Evolutionary conservation across 192 early-diverging fungal species (phyloP).

Genomic region (Glomus cerebriforme): DNA sequence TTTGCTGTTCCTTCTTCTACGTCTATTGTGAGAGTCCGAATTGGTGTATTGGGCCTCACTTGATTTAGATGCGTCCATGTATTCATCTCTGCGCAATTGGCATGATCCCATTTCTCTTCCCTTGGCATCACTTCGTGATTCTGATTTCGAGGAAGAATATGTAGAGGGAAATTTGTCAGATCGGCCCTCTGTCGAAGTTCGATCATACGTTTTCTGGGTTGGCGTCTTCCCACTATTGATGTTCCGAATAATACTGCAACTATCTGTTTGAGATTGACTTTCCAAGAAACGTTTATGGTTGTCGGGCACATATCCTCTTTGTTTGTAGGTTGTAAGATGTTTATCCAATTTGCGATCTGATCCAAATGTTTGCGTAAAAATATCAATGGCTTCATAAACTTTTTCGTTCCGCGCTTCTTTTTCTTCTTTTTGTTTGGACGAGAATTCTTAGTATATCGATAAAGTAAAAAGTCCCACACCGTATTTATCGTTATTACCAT

Average conservation of each 20-base stretch:
- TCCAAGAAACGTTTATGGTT: too few species aligned
- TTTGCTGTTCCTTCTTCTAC: not conserved
- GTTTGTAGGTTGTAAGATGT: too few species aligned
- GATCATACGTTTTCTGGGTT: not conserved
- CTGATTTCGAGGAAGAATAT: not conserved
- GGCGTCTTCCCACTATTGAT: too few species aligned
- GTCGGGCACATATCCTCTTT: too few species aligned
- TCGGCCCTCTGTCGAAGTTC: not conserved
- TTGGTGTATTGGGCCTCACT: not conserved
- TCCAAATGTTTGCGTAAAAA: too few species aligned
- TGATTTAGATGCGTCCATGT: not conserved
- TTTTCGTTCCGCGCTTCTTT: not conserved
- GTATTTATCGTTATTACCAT: not conserved
- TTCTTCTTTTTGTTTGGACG: not conserved
- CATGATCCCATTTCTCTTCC: not conserved
- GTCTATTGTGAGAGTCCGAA: not conserved
- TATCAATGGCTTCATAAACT: too few species aligned
- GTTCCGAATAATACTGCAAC: too few species aligned
- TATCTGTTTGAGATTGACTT: too few species aligned
- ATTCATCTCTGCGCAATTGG: constrained; percentile 2
- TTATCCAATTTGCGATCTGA: too few species aligned
- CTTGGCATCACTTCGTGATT: not conserved
- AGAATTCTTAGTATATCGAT: not conserved
- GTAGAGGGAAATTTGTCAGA: not conserved
- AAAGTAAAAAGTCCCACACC: not conserved